phyloP scores from a whole-genome alignment of 345 rosid species.

The Citrus glauca region DNA sequence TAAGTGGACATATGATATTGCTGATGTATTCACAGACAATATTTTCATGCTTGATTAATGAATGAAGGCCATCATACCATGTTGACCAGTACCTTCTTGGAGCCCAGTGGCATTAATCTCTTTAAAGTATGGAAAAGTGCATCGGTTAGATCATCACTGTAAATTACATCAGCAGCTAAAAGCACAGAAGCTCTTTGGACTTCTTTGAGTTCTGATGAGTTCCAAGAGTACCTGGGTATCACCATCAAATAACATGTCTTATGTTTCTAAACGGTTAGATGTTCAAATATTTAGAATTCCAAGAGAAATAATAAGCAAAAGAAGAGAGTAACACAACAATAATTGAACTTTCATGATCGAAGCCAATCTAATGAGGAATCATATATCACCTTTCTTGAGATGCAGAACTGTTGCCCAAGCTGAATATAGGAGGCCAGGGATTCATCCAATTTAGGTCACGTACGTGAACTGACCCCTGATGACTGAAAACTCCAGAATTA shows the following conservation, averaged over 20 bases:
- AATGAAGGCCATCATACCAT: neutral
- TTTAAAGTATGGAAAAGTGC: conserved; percentile 42
- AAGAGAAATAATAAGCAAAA: neutral
- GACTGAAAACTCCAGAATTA: conserved; percentile 42
- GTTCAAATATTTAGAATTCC: neutral
- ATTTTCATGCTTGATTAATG: neutral
- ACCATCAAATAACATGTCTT: neutral
- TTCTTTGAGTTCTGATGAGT: conserved; percentile 44
- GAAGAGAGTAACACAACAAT: neutral
- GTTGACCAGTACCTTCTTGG: conserved; percentile 32
- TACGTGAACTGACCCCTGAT: conserved; percentile 42
- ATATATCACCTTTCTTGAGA: conserved; percentile 34
- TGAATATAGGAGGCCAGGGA: conserved; percentile 55
- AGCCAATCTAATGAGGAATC: conserved; percentile 8
- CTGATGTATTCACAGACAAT: neutral
- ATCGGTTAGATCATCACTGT: conserved; percentile 60
- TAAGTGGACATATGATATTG: neutral
- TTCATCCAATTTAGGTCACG: conserved; percentile 78
- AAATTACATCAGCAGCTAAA: conserved; percentile 69
- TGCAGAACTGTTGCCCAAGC: conserved; percentile 15
- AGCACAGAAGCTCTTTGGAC: conserved; percentile 45
- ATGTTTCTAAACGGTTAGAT: neutral
- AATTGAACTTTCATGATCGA: neutral
- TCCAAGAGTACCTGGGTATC: conserved; percentile 46
- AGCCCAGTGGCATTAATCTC: conserved; percentile 44